Evolutionary conservation across 805 yeast species (phyloP).

Genomic region (Ogataea chonburiensis): DNA sequence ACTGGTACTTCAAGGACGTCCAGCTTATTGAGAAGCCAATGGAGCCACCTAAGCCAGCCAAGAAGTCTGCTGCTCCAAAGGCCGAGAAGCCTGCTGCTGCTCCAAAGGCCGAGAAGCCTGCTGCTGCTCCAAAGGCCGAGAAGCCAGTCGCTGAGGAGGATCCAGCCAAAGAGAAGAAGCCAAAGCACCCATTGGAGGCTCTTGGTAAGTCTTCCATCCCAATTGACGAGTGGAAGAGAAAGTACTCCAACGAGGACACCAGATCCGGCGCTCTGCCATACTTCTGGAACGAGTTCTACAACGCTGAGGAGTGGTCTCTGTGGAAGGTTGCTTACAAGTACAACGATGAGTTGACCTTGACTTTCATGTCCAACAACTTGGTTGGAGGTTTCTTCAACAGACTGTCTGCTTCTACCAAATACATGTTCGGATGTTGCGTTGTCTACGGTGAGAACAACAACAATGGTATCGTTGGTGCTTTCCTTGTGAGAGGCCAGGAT

Average conservation of each 20-base stretch:
- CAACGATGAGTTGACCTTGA: slow-evolving; percentile 94
- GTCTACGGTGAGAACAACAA: slow-evolving; percentile 98
- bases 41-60: slow-evolving; percentile 64
- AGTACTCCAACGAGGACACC: slow-evolving; percentile 96
- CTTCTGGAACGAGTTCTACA: slow-evolving; percentile 92
- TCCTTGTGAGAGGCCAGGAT: slow-evolving; percentile 95
- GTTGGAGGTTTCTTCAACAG: slow-evolving; percentile 98
- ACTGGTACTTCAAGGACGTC: slow-evolving; percentile 49
- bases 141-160: slow-evolving; percentile 32
- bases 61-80: slow-evolving; percentile 64
- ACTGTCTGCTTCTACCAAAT: slow-evolving; percentile 86
- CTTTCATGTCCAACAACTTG: slow-evolving; percentile 98
- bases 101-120: slow-evolving; percentile 27
- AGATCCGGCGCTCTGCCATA: slow-evolving; percentile 92
- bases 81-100: slow-evolving; percentile 41
- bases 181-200: slow-evolving; percentile 87
- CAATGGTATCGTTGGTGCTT: slow-evolving; percentile 96
- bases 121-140: slow-evolving; percentile 27
- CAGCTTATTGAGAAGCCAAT: slow-evolving; percentile 63
- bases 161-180: slow-evolving; percentile 64
- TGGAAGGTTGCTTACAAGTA: slow-evolving; percentile 96
- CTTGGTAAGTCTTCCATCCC: slow-evolving; percentile 69
- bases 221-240: slow-evolving; percentile 94
- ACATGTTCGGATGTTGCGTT: slow-evolving; percentile 88
- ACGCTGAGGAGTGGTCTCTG: slow-evolving; percentile 90